Conservation (phyloP, 805 yeast genomes). For the Kuraishia molischiana region DNA sequence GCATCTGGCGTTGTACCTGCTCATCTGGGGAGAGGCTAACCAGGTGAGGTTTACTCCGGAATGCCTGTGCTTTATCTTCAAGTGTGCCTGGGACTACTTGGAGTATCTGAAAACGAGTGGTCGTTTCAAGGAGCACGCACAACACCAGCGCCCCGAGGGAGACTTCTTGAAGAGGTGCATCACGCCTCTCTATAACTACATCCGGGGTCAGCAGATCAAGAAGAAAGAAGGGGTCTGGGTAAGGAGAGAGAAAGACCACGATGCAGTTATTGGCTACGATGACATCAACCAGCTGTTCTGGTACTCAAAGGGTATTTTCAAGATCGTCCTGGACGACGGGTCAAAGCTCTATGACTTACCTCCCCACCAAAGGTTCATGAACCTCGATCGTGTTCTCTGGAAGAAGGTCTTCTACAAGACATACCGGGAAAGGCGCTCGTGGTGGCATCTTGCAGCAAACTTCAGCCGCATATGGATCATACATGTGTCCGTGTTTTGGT, state of each 20-base stretch:
- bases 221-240: conserved; percentile 40
- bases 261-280: conserved; percentile 47
- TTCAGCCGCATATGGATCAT: conserved; percentile 46
- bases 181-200: conserved; percentile 43
- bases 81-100: conserved; percentile 43
- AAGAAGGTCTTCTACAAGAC: conserved; percentile 31
- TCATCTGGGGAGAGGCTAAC: conserved; percentile 74
- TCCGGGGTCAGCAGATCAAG: conserved; percentile 61
- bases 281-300: conserved; percentile 45
- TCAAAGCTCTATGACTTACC: conserved; percentile 4
- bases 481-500: conserved; percentile 42
- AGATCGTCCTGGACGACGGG: conserved; percentile 24
- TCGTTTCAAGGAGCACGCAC: not conserved
- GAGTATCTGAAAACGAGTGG: conserved; percentile 23
- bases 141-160: conserved; percentile 9
- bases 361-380: conserved; percentile 11
- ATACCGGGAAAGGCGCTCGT: conserved; percentile 35
- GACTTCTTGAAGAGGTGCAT: conserved; percentile 29
- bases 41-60: conserved; percentile 47
- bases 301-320: conserved; percentile 27
- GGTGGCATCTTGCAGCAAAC: conserved; percentile 40
- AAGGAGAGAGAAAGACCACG: conserved; percentile 63
- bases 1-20: conserved; percentile 53
- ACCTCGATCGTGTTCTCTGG: conserved; percentile 29
- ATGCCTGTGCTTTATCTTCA: conserved; percentile 42